Evolutionary conservation across 202 grass and related monocot genomes (phyloP).

Genomic region (Dendrocalamus latiflorus): DNA sequence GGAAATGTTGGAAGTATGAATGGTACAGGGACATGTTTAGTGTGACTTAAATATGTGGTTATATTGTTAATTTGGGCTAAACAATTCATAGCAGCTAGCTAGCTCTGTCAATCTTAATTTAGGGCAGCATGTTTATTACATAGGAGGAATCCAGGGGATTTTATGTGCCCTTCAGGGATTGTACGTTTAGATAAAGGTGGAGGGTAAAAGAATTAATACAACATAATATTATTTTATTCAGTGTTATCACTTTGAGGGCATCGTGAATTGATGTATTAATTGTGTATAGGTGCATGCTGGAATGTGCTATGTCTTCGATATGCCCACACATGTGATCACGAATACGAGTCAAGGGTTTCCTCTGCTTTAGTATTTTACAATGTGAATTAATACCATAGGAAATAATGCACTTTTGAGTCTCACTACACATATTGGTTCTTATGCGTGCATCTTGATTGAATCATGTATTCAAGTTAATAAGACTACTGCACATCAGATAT

Average conservation of each 20-base stretch:
- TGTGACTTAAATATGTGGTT: not conserved
- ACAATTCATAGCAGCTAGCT: not conserved
- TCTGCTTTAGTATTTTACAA: not conserved
- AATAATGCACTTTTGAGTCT: not conserved
- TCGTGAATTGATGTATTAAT: not conserved
- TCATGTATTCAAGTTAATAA: not conserved
- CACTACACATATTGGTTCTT: not conserved
- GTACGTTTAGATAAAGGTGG: not conserved
- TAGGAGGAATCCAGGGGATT: not conserved
- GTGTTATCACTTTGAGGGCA: not conserved
- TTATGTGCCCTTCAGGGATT: not conserved
- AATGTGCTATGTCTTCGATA: not conserved
- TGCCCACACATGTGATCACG: constrained; percentile 14
- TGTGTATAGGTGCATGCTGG: not conserved
- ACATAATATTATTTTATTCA: not conserved
- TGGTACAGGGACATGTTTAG: not conserved
- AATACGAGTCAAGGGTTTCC: not conserved
- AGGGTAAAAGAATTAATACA: not conserved
- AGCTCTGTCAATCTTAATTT: not conserved
- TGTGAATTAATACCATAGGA: not conserved
- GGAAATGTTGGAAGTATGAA: not conserved
- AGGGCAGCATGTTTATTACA: not conserved
- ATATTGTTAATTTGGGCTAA: not conserved
- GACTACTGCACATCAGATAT: not conserved
- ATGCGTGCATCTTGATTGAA: not conserved